phyloP scores from a whole-genome alignment of 176 grass and related monocot genomes.

The Aegilops umbellulata region DNA sequence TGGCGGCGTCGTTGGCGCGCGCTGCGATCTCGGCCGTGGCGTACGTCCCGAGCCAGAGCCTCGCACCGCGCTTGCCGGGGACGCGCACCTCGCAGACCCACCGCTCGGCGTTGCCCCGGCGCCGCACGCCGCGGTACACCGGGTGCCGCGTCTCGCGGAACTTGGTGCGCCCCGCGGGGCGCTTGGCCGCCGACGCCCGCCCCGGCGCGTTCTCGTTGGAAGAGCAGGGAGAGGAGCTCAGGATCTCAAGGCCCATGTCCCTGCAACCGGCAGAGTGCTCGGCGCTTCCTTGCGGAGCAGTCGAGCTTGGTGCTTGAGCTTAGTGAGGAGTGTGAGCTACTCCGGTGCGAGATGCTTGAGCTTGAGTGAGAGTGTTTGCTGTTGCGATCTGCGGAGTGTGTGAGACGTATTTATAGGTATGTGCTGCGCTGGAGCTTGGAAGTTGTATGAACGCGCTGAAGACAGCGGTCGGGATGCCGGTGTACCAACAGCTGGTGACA shows the following conservation, averaged over 20 bases:
- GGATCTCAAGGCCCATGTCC: constrained; percentile 12
- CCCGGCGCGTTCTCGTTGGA: not conserved
- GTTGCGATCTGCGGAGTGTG: not conserved
- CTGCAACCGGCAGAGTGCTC: not conserved
- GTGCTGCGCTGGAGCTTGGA: not conserved
- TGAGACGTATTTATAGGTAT: constrained; percentile 38
- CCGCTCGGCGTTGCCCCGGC: constrained; percentile 31
- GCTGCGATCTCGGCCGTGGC: constrained; percentile 57
- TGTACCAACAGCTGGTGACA: constrained; percentile 16
- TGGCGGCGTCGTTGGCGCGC: constrained; percentile 63
- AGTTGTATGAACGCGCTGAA: constrained; percentile 18
- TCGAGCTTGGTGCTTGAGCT: not conserved
- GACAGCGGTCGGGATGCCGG: not conserved
- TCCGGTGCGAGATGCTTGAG: not conserved
- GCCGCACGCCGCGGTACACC: constrained; percentile 73
- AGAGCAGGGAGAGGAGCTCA: constrained; percentile 12
- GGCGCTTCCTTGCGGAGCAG: not conserved
- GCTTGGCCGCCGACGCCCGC: constrained; percentile 40
- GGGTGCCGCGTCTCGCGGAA: constrained; percentile 87
- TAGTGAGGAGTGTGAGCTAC: not conserved
- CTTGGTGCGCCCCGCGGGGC: constrained; percentile 68
- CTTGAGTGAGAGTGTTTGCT: not conserved
- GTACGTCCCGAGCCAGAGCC: constrained; percentile 86
- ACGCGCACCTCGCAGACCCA: constrained; percentile 90
- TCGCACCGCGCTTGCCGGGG: constrained; percentile 40